These are phyloP conservation scores for Tuctoria greenei DNA, from an alignment of 176 grass and related monocot species.

Conservation along the genomic window DNA sequence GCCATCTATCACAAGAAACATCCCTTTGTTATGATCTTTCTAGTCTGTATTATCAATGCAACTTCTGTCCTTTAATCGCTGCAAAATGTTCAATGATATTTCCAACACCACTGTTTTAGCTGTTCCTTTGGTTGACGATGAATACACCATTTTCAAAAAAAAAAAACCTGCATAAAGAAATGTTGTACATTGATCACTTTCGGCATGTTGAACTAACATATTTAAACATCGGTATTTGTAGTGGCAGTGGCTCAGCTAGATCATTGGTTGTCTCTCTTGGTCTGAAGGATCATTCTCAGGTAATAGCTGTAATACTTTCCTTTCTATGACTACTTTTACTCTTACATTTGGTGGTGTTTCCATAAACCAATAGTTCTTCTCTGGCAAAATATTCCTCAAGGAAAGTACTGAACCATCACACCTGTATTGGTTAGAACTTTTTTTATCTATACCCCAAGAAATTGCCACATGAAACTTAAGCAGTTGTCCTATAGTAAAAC, in stretches of 20 bases:
- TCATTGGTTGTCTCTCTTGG: slow-evolving; percentile 87
- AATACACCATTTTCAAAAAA: neutral
- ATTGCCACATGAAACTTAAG: neutral
- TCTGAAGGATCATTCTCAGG: slow-evolving; percentile 88
- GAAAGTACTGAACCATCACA: neutral
- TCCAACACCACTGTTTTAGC: neutral
- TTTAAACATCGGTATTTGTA: slow-evolving; percentile 27
- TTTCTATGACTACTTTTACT: neutral
- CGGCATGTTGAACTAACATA: slow-evolving; percentile 15
- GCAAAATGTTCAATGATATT: neutral
- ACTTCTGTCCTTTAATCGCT: neutral
- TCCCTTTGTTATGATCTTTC: neutral
- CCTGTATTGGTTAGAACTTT: slow-evolving; percentile 6
- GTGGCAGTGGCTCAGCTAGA: slow-evolving; percentile 59
- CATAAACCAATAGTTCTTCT: neutral
- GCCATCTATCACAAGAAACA: neutral
- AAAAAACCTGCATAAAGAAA: slow-evolving; percentile 5
- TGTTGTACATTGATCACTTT: neutral
- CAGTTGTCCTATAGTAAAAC: neutral
- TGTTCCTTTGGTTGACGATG: neutral
- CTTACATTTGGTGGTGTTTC: neutral
- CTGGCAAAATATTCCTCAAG: neutral
- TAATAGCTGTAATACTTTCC: slow-evolving; percentile 35
- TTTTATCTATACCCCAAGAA: neutral
- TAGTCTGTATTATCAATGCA: neutral